Conservation (phyloP, 106 monocot species). For the Ottelia alismoides region DNA sequence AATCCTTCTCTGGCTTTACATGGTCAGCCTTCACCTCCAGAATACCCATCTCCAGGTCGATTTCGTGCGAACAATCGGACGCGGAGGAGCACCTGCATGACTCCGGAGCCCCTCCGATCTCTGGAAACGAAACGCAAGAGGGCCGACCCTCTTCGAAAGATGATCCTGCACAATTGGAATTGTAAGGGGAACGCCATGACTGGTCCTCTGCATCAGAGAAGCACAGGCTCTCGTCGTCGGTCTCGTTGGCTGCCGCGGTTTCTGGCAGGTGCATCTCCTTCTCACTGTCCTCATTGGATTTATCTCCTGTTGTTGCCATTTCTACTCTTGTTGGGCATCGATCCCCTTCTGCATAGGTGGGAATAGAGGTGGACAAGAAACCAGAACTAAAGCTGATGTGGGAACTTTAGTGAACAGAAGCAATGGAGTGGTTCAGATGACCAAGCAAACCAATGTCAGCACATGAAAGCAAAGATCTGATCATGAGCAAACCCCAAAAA, state of each 20-base stretch:
- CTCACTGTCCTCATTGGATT: too few relatives aligned
- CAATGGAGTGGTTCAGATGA: too few relatives aligned
- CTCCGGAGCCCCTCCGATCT: neutral
- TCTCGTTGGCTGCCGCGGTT: neutral
- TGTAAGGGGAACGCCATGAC: neutral
- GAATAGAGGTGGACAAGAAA: too few relatives aligned
- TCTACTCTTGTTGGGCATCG: too few relatives aligned
- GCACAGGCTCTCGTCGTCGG: neutral
- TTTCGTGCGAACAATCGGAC: neutral
- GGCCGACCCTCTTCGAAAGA: neutral
- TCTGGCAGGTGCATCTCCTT: neutral
- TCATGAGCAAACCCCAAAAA: too few relatives aligned
- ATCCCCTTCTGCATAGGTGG: too few relatives aligned
- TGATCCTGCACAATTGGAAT: neutral
- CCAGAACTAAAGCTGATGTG: too few relatives aligned
- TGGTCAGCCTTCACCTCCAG: neutral
- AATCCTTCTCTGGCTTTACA: conserved; percentile 5
- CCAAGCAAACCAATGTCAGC: too few relatives aligned
- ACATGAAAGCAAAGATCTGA: too few relatives aligned
- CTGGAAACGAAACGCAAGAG: neutral
- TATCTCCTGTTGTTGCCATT: too few relatives aligned
- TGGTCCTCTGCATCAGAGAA: conserved; percentile 5
- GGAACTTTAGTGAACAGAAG: too few relatives aligned
- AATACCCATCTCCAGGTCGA: conserved; percentile 1
- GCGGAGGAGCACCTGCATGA: neutral